Percentiles rank a stretch among this genome's conserved stretches.
These are phyloP conservation scores for Mentha longifolia DNA, from an alignment of 257 asterid species.

Conservation along the genomic window DNA sequence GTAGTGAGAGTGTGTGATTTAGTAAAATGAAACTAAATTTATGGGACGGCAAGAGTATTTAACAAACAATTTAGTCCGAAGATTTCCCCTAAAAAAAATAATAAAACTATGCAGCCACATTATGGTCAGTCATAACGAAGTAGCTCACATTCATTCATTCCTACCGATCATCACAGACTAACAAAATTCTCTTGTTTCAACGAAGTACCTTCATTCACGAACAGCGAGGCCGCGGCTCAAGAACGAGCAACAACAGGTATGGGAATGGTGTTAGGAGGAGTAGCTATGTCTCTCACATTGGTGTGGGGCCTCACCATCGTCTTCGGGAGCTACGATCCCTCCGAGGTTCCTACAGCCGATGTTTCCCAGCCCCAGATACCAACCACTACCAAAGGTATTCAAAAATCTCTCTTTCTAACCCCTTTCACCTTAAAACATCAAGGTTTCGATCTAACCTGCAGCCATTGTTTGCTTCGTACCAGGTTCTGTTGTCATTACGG, in stretches of 20 bases:
- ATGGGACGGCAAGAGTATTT: no score
- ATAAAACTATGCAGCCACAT: no score
- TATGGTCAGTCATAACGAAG: no score
- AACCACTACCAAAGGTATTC: conserved; percentile 30
- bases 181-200: background rate
- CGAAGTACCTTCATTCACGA: conserved; percentile 50
- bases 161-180: background rate
- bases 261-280: conserved; percentile 64
- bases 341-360: conserved; percentile 25
- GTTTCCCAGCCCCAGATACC: conserved; percentile 14
- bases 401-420: no score
- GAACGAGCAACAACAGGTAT: conserved; percentile 54
- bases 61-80: no score
- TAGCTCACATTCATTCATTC: no score
- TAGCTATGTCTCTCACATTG: conserved; percentile 62
- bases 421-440: background rate
- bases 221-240: conserved; percentile 49
- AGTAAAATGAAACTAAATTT: no score
- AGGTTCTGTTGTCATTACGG: conserved; percentile 52
- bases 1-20: no score
- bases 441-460: background rate
- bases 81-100: no score
- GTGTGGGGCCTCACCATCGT: conserved; percentile 64
- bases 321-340: conserved; percentile 57
- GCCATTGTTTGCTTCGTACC: conserved; percentile 6